Conservation (phyloP, 2,329 filamentous ascomycete species). For the Aspergillus aculeatus region DNA sequence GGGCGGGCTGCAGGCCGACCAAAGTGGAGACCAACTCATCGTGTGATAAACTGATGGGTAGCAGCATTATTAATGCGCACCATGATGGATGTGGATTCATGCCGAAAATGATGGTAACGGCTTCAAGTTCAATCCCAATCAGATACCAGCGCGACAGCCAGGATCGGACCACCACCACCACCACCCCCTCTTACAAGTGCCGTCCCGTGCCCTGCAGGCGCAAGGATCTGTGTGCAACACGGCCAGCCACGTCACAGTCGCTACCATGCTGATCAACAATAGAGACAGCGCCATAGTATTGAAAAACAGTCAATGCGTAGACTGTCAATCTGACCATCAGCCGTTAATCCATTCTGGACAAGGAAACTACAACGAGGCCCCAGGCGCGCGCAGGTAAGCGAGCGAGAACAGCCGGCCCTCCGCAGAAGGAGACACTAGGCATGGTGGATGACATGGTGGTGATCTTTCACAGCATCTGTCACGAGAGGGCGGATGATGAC, state of each 20-base stretch:
- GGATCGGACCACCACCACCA: background rate
- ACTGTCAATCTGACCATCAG: background rate
- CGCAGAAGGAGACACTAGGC: background rate
- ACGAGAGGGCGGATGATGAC: background rate
- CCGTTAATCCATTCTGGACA: slow-evolving; percentile 17
- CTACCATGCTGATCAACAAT: background rate
- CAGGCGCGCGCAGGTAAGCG: background rate
- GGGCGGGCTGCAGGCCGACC: background rate
- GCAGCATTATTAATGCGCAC: background rate
- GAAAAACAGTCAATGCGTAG: too few species aligned
- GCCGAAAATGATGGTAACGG: background rate
- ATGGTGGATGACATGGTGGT: background rate
- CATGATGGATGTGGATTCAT: background rate
- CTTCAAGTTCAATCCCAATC: background rate
- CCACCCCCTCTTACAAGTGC: background rate
- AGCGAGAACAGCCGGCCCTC: background rate
- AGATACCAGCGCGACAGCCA: background rate
- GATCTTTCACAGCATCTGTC: background rate
- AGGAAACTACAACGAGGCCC: slow-evolving; percentile 18
- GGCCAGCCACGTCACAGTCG: slow-evolving; percentile 2
- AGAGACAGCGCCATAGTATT: background rate
- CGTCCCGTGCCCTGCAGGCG: background rate
- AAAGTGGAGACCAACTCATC: background rate
- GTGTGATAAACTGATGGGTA: background rate
- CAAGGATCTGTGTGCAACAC: background rate